These are phyloP conservation scores for Plasmodium adleri DNA, from an alignment of 169 alveolate genomes.

Conservation along the genomic window DNA sequence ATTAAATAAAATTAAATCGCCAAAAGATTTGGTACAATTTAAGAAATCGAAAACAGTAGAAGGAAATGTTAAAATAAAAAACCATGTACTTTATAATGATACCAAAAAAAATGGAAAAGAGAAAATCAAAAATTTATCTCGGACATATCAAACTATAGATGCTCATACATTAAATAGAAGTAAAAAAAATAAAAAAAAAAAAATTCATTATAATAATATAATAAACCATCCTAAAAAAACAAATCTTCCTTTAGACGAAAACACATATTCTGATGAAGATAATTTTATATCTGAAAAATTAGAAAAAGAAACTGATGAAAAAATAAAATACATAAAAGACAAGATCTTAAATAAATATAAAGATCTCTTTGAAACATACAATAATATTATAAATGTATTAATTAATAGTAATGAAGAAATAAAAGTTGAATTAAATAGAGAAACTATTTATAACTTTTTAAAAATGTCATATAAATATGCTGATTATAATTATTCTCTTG, in stretches of 20 bases:
- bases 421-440: slow-evolving; percentile 18
- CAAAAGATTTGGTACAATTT: slow-evolving; percentile 6
- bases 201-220: no score
- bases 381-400: slow-evolving; percentile 10
- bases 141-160: not conserved
- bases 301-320: slow-evolving; percentile 10
- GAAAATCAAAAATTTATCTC: not conserved
- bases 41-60: slow-evolving; percentile 12
- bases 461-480: slow-evolving; percentile 17
- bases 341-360: slow-evolving; percentile 37
- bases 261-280: not conserved
- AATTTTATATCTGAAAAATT: not conserved
- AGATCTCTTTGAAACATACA: slow-evolving; percentile 15
- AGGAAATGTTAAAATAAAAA: not conserved
- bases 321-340: slow-evolving; percentile 14
- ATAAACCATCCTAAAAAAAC: not conserved
- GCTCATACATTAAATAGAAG: not conserved
- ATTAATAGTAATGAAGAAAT: slow-evolving; percentile 4
- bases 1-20: slow-evolving; percentile 9
- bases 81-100: not conserved
- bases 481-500: slow-evolving; percentile 30
- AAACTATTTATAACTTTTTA: slow-evolving; percentile 30
- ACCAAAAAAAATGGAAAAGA: not conserved
- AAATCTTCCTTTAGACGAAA: not conserved
- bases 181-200: not conserved